Conservation (phyloP, 2,329 filamentous ascomycete genomes). For the Arthrobotrys musiformis region DNA sequence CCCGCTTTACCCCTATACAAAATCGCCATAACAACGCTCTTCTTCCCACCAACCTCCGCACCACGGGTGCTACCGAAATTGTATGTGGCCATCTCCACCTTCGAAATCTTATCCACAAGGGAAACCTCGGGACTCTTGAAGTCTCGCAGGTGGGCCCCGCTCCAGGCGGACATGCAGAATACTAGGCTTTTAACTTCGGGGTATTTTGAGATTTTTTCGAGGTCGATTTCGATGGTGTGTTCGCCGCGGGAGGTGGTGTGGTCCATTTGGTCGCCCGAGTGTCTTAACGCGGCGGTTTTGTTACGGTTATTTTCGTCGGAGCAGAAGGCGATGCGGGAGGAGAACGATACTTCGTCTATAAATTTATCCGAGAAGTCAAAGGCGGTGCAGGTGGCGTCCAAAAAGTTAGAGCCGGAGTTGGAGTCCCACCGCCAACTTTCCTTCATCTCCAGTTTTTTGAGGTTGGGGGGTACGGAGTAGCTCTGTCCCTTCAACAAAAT, state of each 20-base stretch:
- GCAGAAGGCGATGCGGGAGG: slow-evolving; percentile 21
- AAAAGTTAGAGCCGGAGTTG: background rate
- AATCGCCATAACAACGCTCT: slow-evolving; percentile 52
- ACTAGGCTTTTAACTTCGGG: slow-evolving; percentile 37
- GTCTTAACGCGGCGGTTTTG: slow-evolving; percentile 21
- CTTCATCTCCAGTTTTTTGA: slow-evolving; percentile 49
- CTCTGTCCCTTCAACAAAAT: slow-evolving; percentile 44
- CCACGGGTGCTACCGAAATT: slow-evolving; percentile 44
- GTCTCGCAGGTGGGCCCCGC: slow-evolving; percentile 1
- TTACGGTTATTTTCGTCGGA: slow-evolving; percentile 22
- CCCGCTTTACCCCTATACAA: slow-evolving; percentile 26
- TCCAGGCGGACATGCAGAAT: slow-evolving; percentile 52
- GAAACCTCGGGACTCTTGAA: slow-evolving; percentile 46
- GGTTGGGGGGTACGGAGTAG: slow-evolving; percentile 33
- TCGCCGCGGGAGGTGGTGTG: background rate
- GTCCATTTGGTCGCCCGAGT: slow-evolving; percentile 47
- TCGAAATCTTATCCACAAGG: slow-evolving; percentile 30
- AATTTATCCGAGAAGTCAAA: slow-evolving; percentile 21
- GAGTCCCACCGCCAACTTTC: slow-evolving; percentile 49
- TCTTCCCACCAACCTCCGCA: slow-evolving; percentile 17
- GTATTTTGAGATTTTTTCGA: slow-evolving; percentile 1
- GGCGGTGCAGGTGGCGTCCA: slow-evolving; percentile 42
- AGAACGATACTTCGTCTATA: slow-evolving; percentile 37
- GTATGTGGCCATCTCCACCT: slow-evolving; percentile 44
- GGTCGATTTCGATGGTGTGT: slow-evolving; percentile 43